Evolutionary conservation across 768 basidiomycete genomes (phyloP).

Genomic region (Cyathus striatus): DNA sequence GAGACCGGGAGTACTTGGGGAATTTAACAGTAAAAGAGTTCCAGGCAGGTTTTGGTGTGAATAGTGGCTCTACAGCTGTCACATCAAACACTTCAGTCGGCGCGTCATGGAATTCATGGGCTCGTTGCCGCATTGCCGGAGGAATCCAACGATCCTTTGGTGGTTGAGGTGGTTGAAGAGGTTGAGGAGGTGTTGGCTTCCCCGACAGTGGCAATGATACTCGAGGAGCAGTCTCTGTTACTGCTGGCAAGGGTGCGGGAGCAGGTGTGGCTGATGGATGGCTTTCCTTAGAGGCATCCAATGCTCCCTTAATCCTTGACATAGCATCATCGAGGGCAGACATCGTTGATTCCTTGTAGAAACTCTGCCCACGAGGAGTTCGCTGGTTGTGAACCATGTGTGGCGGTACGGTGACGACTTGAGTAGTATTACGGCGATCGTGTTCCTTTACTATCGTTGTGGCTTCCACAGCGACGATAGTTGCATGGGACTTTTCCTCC

Average conservation of each 20-base stretch:
- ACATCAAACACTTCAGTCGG: slow-evolving; percentile 38
- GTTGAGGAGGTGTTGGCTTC: slow-evolving; percentile 7
- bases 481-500: not conserved
- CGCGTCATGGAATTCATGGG: slow-evolving; percentile 26
- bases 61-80: slow-evolving; percentile 44
- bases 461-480: not conserved
- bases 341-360: slow-evolving; percentile 53
- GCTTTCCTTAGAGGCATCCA: slow-evolving; percentile 36
- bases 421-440: slow-evolving; percentile 11
- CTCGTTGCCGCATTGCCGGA: slow-evolving; percentile 42
- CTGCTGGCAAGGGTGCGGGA: slow-evolving; percentile 10
- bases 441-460: not conserved
- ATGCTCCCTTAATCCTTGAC: slow-evolving; percentile 79
- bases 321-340: slow-evolving; percentile 78
- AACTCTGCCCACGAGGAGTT: slow-evolving; percentile 32
- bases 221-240: no score
- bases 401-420: slow-evolving; percentile 17
- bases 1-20: slow-evolving; percentile 34
- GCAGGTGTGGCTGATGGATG: slow-evolving; percentile 8
- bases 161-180: slow-evolving; percentile 14
- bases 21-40: slow-evolving; percentile 38
- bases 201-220: no score
- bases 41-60: slow-evolving; percentile 37
- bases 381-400: slow-evolving; percentile 18
- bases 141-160: slow-evolving; percentile 53